These are phyloP conservation scores for Homolaphlyctis polyrhiza DNA, from an alignment of 371 early-diverging fungal genomes.

Conservation along the genomic window DNA sequence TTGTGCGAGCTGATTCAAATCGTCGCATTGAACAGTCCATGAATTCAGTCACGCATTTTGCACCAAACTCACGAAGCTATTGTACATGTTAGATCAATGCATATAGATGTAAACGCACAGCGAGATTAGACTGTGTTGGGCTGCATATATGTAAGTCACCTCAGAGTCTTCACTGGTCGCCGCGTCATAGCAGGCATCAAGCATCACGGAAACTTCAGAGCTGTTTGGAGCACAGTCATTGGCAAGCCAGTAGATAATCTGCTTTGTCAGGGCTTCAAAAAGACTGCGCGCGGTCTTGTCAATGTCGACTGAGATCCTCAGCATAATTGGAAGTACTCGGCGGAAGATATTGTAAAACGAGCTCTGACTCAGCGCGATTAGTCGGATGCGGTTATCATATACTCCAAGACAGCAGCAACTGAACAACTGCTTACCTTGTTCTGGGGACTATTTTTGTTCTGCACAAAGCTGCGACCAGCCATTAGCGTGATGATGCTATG, in stretches of 20 bases:
- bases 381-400: too few relatives aligned
- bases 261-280: slow-evolving; percentile 55
- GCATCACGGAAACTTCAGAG: slow-evolving; percentile 66
- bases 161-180: slow-evolving; percentile 27
- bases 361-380: too few relatives aligned
- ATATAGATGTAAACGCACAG: neutral
- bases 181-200: slow-evolving; percentile 66
- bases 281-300: slow-evolving; percentile 65
- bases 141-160: too few relatives aligned
- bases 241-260: slow-evolving; percentile 78
- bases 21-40: slow-evolving; percentile 71
- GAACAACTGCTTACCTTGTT: slow-evolving; percentile 8
- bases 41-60: slow-evolving; percentile 69
- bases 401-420: too few relatives aligned
- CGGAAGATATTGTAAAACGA: slow-evolving; percentile 55
- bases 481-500: slow-evolving; percentile 65
- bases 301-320: slow-evolving; percentile 66
- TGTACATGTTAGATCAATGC: neutral
- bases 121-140: too few relatives aligned
- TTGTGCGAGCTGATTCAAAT: too few relatives aligned
- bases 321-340: slow-evolving; percentile 63
- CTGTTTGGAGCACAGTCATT: slow-evolving; percentile 68
- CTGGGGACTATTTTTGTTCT: too few relatives aligned
- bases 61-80: slow-evolving; percentile 66
- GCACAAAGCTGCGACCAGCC: slow-evolving; percentile 67